Evolutionary conservation across 371 early-diverging fungal genomes (phyloP).

Genomic region (Dinochytrium kinnereticum): DNA sequence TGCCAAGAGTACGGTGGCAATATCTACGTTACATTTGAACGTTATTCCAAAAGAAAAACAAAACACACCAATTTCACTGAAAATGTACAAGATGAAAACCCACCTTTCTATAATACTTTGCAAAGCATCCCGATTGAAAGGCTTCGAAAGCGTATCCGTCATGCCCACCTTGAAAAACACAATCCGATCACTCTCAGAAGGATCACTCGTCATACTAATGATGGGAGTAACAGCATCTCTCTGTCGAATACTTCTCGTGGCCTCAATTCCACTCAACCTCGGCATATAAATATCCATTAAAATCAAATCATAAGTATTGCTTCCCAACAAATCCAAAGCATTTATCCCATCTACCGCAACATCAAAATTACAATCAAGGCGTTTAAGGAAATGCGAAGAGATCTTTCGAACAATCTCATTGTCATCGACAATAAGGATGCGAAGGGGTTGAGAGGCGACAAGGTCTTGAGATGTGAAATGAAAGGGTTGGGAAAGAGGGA

Average conservation of each 20-base stretch:
- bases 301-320: conserved; percentile 27
- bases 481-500: too few species aligned
- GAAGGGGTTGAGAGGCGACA: neutral
- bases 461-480: too few species aligned
- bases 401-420: conserved; percentile 34
- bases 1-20: too few species aligned
- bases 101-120: conserved; percentile 1
- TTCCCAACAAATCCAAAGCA: conserved; percentile 10
- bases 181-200: conserved; percentile 68
- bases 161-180: conserved; percentile 78
- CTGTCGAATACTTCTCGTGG: conserved; percentile 62
- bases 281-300: conserved; percentile 38
- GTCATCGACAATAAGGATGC: conserved; percentile 42
- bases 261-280: conserved; percentile 28
- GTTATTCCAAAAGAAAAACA: too few species aligned
- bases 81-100: too few species aligned
- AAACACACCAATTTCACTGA: too few species aligned
- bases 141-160: conserved; percentile 82
- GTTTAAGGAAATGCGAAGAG: conserved; percentile 21
- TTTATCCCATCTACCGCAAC: conserved; percentile 32
- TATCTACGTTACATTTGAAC: too few species aligned
- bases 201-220: conserved; percentile 79
- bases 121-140: conserved; percentile 53
- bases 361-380: conserved; percentile 25
- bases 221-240: conserved; percentile 76